Evolutionary conservation across 352 stramenopile genomes (phyloP).

Genomic region (Globisporangium heterothallicum): DNA sequence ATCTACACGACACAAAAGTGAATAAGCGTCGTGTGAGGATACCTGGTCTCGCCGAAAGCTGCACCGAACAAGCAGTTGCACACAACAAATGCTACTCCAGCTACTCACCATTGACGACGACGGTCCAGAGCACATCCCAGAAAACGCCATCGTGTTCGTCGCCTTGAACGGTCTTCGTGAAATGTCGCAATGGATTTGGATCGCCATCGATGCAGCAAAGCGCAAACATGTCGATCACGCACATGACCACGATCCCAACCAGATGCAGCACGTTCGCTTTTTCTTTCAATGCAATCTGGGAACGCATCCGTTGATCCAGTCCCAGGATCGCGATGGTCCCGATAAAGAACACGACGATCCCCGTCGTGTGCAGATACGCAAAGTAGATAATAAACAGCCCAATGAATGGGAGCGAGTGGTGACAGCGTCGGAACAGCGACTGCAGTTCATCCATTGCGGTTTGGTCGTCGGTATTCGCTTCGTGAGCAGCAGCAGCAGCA

Average conservation of each 20-base stretch:
- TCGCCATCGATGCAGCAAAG: slow-evolving; percentile 60
- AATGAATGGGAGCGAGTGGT: slow-evolving; percentile 72
- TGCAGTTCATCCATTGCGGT: slow-evolving; percentile 58
- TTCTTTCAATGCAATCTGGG: slow-evolving; percentile 73
- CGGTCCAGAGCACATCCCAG: slow-evolving; percentile 65
- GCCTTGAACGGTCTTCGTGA: slow-evolving; percentile 32
- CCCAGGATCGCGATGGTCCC: slow-evolving; percentile 62
- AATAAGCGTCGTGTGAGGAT: no score
- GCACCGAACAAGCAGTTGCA: no score
- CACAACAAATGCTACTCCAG: no score
- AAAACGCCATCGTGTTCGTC: slow-evolving; percentile 31
- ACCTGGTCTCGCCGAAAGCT: no score
- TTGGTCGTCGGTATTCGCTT: slow-evolving; percentile 33
- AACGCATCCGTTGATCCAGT: slow-evolving; percentile 62
- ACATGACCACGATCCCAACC: slow-evolving; percentile 47
- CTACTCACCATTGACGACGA: slow-evolving; percentile 66
- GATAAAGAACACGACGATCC: slow-evolving; percentile 61
- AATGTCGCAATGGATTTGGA: slow-evolving; percentile 48
- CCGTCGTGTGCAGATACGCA: slow-evolving; percentile 67
- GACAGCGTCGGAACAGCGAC: slow-evolving; percentile 52
- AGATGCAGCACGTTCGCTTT: slow-evolving; percentile 51
- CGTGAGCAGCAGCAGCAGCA: not conserved
- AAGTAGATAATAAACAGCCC: slow-evolving; percentile 73
- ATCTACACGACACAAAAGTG: no score
- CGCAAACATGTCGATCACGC: slow-evolving; percentile 47